Evolutionary conservation across 2,329 filamentous ascomycete genomes (phyloP), one percentile per base, ranked within the genome.

Genomic region (Microcyclosporella mali): DNA sequence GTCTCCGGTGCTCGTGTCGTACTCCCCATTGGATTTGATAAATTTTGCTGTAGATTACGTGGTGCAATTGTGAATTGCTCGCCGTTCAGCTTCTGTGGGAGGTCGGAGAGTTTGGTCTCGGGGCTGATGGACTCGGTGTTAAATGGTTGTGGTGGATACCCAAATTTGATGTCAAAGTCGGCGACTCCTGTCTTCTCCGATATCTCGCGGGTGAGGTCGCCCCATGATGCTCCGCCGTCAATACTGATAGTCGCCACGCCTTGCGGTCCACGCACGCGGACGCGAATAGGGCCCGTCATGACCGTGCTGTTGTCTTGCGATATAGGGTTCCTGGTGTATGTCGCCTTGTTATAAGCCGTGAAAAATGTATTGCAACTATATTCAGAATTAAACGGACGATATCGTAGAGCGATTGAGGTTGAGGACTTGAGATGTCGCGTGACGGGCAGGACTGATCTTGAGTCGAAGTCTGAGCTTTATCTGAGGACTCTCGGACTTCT

Each of bases 141-240:
- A 12, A 97, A 73, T 1, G 79, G 71, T 58, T 82, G 80, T 17
- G 86, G 82, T 1, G 90, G 90, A 56, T 85, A 94, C 28, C 88
- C 88, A 66, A 84, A 87, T 70, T 92, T 95, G 49, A 94, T 70
- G 33, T 84, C 78, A 58, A 90, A 88, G 11, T 72, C 70, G 6
- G 71, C 57, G 12, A 90, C 71, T 3, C 77, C 77, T 1, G 85
- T 86, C 57, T 79, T 77, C 37, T 76, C 67, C 39, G 72, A 73
- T 56, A 89, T 80, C 37, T 77, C 70, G 3, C 72, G 61, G 35
- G 82, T 69, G 1, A 89, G 71, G 40, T 81, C 72, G 36, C 68
- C 68, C 34, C 87, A 74, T 3, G 79, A 84, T 40, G 85, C 82
- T 47, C 77, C 69, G 41, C 88, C 81, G 28, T 79, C 70, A 19